These are phyloP conservation scores for Pezicula carpinea DNA, from an alignment of 2,329 filamentous ascomycete species.

Conservation along the genomic window DNA sequence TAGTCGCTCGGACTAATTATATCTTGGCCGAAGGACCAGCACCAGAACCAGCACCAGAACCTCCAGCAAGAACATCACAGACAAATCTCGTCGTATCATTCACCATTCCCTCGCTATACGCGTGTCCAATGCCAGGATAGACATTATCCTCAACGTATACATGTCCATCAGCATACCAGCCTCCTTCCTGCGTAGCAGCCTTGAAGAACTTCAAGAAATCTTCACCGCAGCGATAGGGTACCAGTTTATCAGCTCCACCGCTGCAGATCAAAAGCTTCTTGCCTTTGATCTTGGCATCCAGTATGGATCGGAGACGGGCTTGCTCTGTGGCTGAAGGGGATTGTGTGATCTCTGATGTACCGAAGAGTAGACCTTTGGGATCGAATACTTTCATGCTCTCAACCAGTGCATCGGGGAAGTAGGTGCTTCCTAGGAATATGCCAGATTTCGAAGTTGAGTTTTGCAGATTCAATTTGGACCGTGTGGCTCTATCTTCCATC, in stretches of 20 bases:
- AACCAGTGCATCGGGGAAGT: conserved; percentile 70
- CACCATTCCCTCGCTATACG: conserved; percentile 65
- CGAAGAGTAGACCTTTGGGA: conserved; percentile 70
- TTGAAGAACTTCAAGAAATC: conserved; percentile 61
- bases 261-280: conserved; percentile 64
- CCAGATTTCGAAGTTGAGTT: conserved; percentile 44
- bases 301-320: conserved; percentile 38
- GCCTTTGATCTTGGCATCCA: conserved; percentile 47
- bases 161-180: conserved; percentile 50
- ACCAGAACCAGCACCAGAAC: conserved; percentile 2
- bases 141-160: conserved; percentile 60
- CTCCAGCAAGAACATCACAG: conserved; percentile 29
- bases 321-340: conserved; percentile 33
- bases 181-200: conserved; percentile 35
- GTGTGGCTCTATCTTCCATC: conserved; percentile 72
- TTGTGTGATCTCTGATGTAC: conserved; percentile 33
- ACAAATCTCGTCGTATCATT: conserved; percentile 62
- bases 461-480: conserved; percentile 62
- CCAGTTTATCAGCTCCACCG: conserved; percentile 65
- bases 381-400: conserved; percentile 62
- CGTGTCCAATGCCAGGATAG: conserved; percentile 65
- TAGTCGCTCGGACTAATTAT: conserved; percentile 1
- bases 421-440: conserved; percentile 68
- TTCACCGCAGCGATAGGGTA: conserved; percentile 59
- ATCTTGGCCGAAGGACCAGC: conserved; percentile 10